Evolutionary conservation across 2,329 filamentous ascomycete species (phyloP), one percentile per base, ranked within the genome.

Genomic region (Pyricularia grisea): DNA sequence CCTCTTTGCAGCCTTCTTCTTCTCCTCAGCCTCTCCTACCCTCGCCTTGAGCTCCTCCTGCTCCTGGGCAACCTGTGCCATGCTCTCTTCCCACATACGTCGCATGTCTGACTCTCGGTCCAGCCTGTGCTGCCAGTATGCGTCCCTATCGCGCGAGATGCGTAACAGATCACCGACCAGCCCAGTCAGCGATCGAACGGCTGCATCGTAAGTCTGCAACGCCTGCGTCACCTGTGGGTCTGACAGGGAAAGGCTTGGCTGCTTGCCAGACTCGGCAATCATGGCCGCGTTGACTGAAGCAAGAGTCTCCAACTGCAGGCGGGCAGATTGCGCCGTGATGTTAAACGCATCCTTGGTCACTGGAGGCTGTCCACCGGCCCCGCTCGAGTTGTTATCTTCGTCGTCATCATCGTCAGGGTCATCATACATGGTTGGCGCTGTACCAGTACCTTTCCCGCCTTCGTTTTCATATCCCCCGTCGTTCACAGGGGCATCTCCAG

Each of bases 11-110:
- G 92, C 86, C 77, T 92, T 94, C 69, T 93, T 88, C 83, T 97
- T 98, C 76, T 91, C 87, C 78, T 98, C 94, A 1, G 93, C 92
- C 78, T 97, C 92, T 64, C 92, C 93, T 71, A 97, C 92, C 70
- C 90, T 90, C 50, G 88, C 92, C 77, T 98, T 93, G 1, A 99
- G 85, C 67, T 93, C 87, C 79, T 98, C 95, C 74, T 99, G 95
- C 77, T 99, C 95, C 69, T 88, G 89, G 23, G 94, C 95, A n/a
- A 99, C 91, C 74, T 94, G 90, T 11, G 95, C 93, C 95, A 99
- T 97, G 79, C 94, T 98, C 75, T 99, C 95, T 79, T 99, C 95
- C 95, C 95, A 99, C 88, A 99, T 92, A 70, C 92, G 90, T 55
- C 95, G 89, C 80, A 98, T 90, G 76, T 97, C 92, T 63, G 90